Base-by-base conservation (phyloP, 805 yeast genomes). In the Sugiyamaella marilandica region DNA sequence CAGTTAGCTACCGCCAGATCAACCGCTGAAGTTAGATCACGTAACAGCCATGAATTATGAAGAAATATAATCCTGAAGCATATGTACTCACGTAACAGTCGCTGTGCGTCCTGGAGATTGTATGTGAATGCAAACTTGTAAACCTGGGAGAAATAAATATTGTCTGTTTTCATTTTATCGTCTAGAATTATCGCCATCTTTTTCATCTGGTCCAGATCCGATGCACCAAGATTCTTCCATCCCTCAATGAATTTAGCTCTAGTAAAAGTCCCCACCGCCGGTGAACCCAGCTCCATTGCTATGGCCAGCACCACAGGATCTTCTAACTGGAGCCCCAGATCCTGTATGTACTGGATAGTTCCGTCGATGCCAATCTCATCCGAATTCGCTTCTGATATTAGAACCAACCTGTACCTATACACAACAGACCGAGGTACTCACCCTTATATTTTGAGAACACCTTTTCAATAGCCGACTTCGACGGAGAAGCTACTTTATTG, bases 1-100 rank as follows among this genome's bases (percentile, higher is more conserved):
- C 97, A 92, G 69, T 89, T 87, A 16, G 80, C 87, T 1, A 76
- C 67, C 0, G 95, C 92, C 1, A 80, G 75, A 0, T 83, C 91
- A 2, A 73, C 66, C 8, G 76, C 70, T 59, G 43, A 5, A 4
- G 49, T 41, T 49, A 49, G 47, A 18, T 4, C 37, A 14, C 37
- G 4, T 10, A n/a, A 41, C 10, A 37, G 18, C n/a, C n/a, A n/a
- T n/a, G n/a, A n/a, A n/a, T n/a, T n/a, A n/a, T n/a, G n/a, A n/a
- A n/a, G n/a, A n/a, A n/a, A n/a, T n/a, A n/a, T n/a, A n/a, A n/a
- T n/a, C n/a, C n/a, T n/a, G n/a, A n/a, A n/a, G n/a, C n/a, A n/a
- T n/a, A n/a, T 1, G 19, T 31, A 54, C 64, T 51, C 45, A 52
- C 65, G 72, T 18, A 91, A 63, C 2, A 76, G 70, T 55, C 83